Base-by-base conservation (phyloP, 352 stramenopile genomes). In the Pythium monospermum region DNA sequence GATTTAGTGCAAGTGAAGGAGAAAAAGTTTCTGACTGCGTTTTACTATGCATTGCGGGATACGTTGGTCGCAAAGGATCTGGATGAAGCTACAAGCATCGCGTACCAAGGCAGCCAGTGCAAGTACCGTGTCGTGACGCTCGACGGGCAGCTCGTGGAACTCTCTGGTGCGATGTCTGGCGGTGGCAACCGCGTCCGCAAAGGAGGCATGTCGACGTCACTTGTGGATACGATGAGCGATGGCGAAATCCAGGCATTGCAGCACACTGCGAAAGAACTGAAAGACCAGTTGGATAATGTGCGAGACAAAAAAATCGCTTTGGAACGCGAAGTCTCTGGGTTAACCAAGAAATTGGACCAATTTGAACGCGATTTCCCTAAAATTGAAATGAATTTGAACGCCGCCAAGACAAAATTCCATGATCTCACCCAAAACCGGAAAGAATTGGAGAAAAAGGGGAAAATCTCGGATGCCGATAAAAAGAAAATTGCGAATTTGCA, bases 121-220 rank as follows among this genome's bases (percentile, higher is more conserved):
- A 86, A 85, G 57, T 98, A 95, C 71, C 89, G 97, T 50, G 96
- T 99, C 15, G 97, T 99, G n/a, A 99, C 97, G 3, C 51, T 97
- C 2, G 85, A 97, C 49, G 97, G 97, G 6, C 88, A 99, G 58
- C 62, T 99, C 2, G 98, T 99, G 31, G 97, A 99, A 45, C 95
- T 94, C 33, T 97, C 88, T n/a, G 97, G 97, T 46, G 97, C 97
- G 6, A 99, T 99, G 97, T 96, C 94, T 4, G 97, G 97, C 49
- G 97, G 97, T 68, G 97, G 97, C 21, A 98, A 95, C 28, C 73
- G 67, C 26, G 85, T 94, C 19, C 78, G 88, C 28, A 94, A 83
- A 25, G 96, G 95, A 18, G 91, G 94, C n/a, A 98, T 99, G 94
- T 89, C 76, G 11, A 91, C 71, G 31, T 79, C 76, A 4, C 67